These are phyloP conservation scores for Cladophialophora exuberans DNA, from an alignment of 2,329 filamentous ascomycete species.

Conservation along the genomic window DNA sequence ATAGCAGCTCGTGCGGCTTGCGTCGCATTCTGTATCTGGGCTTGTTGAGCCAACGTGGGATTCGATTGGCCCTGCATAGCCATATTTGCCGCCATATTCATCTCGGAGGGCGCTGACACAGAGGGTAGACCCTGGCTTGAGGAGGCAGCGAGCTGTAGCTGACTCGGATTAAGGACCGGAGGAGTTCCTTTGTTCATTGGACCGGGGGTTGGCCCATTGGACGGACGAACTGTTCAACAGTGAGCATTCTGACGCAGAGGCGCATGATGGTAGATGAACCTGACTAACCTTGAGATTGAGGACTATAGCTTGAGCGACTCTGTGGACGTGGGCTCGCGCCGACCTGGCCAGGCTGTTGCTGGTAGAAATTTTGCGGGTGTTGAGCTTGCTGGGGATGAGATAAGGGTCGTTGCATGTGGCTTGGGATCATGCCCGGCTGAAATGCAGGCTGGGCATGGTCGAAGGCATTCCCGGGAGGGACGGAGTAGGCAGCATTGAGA, in stretches of 20 bases:
- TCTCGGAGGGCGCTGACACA: constrained; percentile 13
- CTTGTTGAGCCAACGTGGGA: constrained; percentile 28
- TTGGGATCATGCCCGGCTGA: constrained; percentile 26
- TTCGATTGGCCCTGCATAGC: constrained; percentile 17
- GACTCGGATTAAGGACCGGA: constrained; percentile 12
- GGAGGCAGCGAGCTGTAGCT: constrained; percentile 12
- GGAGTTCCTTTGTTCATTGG: constrained; percentile 30
- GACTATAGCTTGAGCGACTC: constrained; percentile 13
- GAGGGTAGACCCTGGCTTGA: constrained; percentile 7
- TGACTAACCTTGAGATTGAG: constrained; percentile 21
- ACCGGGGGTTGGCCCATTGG: constrained; percentile 26
- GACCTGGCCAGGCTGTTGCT: constrained; percentile 30
- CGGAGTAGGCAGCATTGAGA: constrained; percentile 14
- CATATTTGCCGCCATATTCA: constrained; percentile 21
- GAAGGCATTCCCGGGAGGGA: constrained; percentile 23
- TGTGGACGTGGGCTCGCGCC: constrained; percentile 17
- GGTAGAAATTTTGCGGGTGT: constrained; percentile 29
- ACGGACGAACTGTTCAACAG: constrained; percentile 18
- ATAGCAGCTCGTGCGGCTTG: constrained; percentile 20
- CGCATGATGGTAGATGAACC: neutral
- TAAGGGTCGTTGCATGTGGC: constrained; percentile 22
- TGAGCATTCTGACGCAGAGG: constrained; percentile 7
- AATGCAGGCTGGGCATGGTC: constrained; percentile 30
- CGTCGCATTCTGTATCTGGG: constrained; percentile 30
- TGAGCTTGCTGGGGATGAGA: constrained; percentile 27